Percentiles rank a stretch among this genome's conserved stretches.
phyloP scores from a whole-genome alignment of 129 eudicot genomes.

The Apium graveolens region DNA sequence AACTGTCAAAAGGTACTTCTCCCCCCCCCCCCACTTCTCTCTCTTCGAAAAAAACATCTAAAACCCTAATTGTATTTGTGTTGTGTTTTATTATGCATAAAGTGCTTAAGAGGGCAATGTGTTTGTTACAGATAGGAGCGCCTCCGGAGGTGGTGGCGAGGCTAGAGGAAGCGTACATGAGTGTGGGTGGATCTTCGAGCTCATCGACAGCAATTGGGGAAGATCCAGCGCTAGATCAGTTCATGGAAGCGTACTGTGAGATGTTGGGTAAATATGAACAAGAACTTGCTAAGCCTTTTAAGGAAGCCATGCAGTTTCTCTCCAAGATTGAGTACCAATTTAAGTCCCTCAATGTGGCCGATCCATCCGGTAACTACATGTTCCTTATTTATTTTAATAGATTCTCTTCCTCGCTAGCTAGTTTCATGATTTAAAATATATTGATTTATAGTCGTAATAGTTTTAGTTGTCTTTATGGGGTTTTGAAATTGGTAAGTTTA shows the following conservation, averaged over 20 bases:
- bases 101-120: no score
- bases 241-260: slow-evolving; percentile 97
- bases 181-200: slow-evolving; percentile 12
- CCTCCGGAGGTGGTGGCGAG: slow-evolving; percentile 88
- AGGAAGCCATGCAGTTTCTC: slow-evolving; percentile 93
- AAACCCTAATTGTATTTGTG: background rate
- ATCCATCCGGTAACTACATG: slow-evolving; percentile 31
- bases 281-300: slow-evolving; percentile 86
- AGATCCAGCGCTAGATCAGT: slow-evolving; percentile 95
- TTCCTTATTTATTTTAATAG: no score
- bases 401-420: background rate
- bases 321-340: slow-evolving; percentile 76
- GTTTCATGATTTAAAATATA: background rate
- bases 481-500: background rate
- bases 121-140: slow-evolving; percentile 65
- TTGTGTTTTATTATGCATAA: no score
- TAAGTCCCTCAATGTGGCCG: slow-evolving; percentile 57
- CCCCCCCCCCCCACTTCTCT: no score
- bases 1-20: slow-evolving; percentile 73
- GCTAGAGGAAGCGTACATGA: slow-evolving; percentile 70
- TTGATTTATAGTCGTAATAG: background rate
- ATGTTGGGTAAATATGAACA: slow-evolving; percentile 90
- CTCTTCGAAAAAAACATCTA: background rate
- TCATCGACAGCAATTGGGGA: slow-evolving; percentile 32
- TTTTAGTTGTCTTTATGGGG: background rate